Evolutionary conservation across 148 eudicot genomes (phyloP), one percentile per base, ranked within the genome.

Genomic region (Bassia scoparia): DNA sequence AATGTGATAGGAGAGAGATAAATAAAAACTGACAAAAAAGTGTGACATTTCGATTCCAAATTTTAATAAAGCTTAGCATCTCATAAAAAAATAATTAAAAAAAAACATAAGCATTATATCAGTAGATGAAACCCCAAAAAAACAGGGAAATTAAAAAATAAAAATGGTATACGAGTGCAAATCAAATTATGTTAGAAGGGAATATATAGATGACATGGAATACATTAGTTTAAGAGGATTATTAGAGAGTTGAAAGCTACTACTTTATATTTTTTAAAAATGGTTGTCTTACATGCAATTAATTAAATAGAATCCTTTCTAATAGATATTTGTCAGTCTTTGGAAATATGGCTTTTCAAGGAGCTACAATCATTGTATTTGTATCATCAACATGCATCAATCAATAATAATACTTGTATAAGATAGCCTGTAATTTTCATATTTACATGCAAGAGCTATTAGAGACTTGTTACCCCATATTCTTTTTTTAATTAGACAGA

Each of bases 121-220:
- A n/a, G n/a, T 61, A 23, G 68, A 41, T 23, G 24, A 41, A 41
- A 41, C 31, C 50, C 31, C 50, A 65, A 63, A 63, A 63, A 13
- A 65, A 12, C 3, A 61, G 50, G 30, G 17, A 65, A 65, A 65
- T 38, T 63, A 8, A 0, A 61, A 63, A 10, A 29, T 33, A 4
- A 63, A 63, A n/a, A 23, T 1, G 3, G 12, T 38, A 65, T 43
- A 38, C 14, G 26, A 33, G 11, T 61, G 9, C 43, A 61, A 63
- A 63, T 63, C 29, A 63, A 21, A 63, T 63, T 37, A 3, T 63
- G 27, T 9, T 61, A 20, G 20, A 63, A 63, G 37, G 67, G 23
- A 63, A 63, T 63, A 63, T 21, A 35, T 35, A 37, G 67, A 63
- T 63, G 67, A 63, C 67, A 43, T 41, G 34, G 53, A 66, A 66